Percentiles rank a stretch among this genome's conserved stretches.
Evolutionary conservation across 306 rosid species (phyloP).

Genomic region (Hippophae tibetana): DNA sequence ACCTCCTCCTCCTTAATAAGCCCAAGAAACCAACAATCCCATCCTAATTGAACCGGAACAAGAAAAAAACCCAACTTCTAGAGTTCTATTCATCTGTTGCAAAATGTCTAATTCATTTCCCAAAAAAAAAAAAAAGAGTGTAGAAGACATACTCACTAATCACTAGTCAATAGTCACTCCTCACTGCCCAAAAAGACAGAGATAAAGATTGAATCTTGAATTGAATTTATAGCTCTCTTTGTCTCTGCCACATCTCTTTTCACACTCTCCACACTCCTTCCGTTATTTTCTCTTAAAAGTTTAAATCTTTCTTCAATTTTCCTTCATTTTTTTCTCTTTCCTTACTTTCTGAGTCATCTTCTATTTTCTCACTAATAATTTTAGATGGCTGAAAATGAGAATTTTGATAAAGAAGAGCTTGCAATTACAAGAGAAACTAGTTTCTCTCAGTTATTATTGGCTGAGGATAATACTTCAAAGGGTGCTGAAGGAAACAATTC

Average conservation of each 20-base stretch:
- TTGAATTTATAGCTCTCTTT: conserved; percentile 9
- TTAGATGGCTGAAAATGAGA: conserved; percentile 44
- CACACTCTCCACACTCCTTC: conserved; percentile 4
- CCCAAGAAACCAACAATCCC: neutral
- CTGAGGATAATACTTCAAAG: conserved; percentile 26
- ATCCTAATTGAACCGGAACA: neutral
- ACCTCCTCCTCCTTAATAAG: neutral
- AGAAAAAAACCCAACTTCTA: neutral
- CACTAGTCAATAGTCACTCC: too few relatives aligned
- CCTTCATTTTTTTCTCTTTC: conserved; percentile 1
- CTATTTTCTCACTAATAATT: neutral
- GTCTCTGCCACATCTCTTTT: conserved; percentile 15
- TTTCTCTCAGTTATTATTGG: conserved; percentile 70
- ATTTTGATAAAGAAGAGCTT: conserved; percentile 39
- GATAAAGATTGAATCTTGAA: too few relatives aligned
- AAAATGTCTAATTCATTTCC: neutral
- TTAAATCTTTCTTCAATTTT: neutral
- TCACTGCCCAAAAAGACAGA: too few relatives aligned
- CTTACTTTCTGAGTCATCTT: conserved; percentile 3
- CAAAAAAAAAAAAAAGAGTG: neutral
- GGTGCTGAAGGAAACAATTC: conserved; percentile 24
- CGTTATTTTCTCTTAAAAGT: conserved; percentile 22
- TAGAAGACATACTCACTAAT: neutral
- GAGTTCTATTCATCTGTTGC: neutral
- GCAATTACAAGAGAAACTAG: conserved; percentile 28